Percentiles rank a stretch among this genome's conserved stretches.
These are phyloP conservation scores for Achlya hypogyna DNA, from an alignment of 352 stramenopile genomes.

Conservation along the genomic window DNA sequence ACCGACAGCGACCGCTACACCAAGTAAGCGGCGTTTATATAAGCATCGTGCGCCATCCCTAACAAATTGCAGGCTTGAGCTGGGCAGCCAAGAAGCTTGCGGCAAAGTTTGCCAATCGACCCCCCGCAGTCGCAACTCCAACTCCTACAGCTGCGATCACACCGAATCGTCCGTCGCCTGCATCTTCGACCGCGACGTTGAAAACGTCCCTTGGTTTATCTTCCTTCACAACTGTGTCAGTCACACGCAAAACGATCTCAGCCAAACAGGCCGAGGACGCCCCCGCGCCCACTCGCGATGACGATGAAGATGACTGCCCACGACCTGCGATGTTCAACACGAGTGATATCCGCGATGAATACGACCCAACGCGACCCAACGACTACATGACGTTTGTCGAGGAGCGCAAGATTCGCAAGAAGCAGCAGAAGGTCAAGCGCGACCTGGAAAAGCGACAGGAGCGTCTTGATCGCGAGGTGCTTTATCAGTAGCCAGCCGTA, in stretches of 20 bases:
- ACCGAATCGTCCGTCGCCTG: neutral
- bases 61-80: neutral
- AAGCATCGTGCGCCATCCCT: constrained; percentile 23
- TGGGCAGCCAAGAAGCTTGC: constrained; percentile 46
- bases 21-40: neutral
- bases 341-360: constrained; percentile 67
- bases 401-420: constrained; percentile 56
- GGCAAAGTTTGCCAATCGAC: constrained; percentile 33
- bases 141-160: neutral
- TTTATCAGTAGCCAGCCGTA: no score
- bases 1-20: neutral
- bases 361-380: constrained; percentile 79
- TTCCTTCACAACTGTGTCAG: constrained; percentile 46
- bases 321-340: constrained; percentile 21
- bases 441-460: constrained; percentile 68
- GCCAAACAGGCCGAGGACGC: neutral
- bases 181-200: neutral
- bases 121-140: constrained; percentile 6
- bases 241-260: constrained; percentile 31
- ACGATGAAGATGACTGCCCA: neutral
- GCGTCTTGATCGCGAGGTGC: constrained; percentile 59
- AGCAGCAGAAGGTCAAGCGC: constrained; percentile 73
- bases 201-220: constrained; percentile 28
- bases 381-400: constrained; percentile 85
- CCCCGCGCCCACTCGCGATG: neutral